Evolutionary conservation across 148 eudicot genomes (phyloP).

Genomic region (Fagopyrum tataricum): DNA sequence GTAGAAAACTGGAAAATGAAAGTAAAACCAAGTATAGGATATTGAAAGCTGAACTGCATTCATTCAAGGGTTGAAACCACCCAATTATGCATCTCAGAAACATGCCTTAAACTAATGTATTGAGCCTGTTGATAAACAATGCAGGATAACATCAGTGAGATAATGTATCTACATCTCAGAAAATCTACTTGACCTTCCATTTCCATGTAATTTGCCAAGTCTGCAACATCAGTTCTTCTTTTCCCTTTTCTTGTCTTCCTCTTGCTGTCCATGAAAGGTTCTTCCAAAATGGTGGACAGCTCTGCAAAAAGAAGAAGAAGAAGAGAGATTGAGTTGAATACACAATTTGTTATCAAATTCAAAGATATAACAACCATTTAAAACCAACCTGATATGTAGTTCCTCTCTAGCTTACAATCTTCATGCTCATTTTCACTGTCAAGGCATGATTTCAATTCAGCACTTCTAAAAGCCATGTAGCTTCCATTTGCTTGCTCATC

Average conservation of each 20-base stretch:
- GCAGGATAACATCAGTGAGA: neutral
- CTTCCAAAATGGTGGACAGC: constrained; percentile 14
- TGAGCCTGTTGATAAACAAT: neutral
- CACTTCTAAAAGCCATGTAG: constrained; percentile 44
- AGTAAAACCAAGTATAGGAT: no score
- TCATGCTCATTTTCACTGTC: neutral
- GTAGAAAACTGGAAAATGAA: no score
- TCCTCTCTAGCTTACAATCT: constrained; percentile 10
- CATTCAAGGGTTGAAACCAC: no score
- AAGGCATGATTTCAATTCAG: neutral
- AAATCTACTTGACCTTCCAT: neutral
- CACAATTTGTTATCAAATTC: neutral
- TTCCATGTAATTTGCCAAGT: neutral
- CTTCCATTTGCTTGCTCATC: constrained; percentile 67
- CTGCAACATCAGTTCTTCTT: neutral
- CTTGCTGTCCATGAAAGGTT: constrained; percentile 6
- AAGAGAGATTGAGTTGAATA: neutral
- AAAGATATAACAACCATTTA: neutral
- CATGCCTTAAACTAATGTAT: neutral
- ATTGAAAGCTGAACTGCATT: no score
- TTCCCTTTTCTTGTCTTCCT: neutral
- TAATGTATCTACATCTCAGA: neutral
- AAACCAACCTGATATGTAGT: constrained; percentile 10
- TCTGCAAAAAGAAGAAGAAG: neutral
- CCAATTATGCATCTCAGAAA: no score